Base-by-base conservation (phyloP, 345 rosid species). In the Melaleuca alternifolia region DNA sequence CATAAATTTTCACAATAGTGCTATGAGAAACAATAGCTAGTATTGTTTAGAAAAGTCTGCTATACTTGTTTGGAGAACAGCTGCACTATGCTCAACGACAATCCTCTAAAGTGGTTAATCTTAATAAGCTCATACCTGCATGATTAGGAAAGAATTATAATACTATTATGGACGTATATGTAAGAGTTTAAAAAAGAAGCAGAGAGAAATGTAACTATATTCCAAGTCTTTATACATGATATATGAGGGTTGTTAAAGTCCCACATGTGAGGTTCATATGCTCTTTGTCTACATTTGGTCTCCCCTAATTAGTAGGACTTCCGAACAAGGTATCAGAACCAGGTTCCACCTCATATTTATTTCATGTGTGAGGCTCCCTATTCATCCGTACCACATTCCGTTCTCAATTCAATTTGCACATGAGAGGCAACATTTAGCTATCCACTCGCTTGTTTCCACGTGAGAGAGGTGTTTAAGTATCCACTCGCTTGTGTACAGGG, bases 101-200 rank as follows among this genome's bases (percentile, higher is more conserved):
- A 90, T 52, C 99, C 99, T 91, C 98, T 92, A 88, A 94, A 96
- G 54, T 95, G 96, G 94, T 96, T 98, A 59, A 96, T 91, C 96
- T 95, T 98, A 90, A 98, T 94, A 91, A 98, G 98, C 93, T 98
- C 99, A 89, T 96, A 98, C 96, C 99, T 96, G 90, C 87, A 87
- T 82, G 48, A 37, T 71, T 37, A 71, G 48, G 44, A 71, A 37
- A 71, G 81, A 71, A 71, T 37, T 71, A 71, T 71, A 71, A 71
- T 71, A 71, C 48, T 9, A 18, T 10, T 71, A 37, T 20, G 81
- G 44, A 71, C 26, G 9, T 33, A 37, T 20, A 37, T 71, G 48
- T 41, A 33, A 71, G 81, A 71, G 26, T 48, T 48, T 48, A 13
- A 71, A 71, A 65, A 71, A 71, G 79, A 33, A 71, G 79, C 30